These are phyloP conservation scores for Sisymbrium altissimum DNA, from an alignment of 345 rosid species.

Conservation along the genomic window DNA sequence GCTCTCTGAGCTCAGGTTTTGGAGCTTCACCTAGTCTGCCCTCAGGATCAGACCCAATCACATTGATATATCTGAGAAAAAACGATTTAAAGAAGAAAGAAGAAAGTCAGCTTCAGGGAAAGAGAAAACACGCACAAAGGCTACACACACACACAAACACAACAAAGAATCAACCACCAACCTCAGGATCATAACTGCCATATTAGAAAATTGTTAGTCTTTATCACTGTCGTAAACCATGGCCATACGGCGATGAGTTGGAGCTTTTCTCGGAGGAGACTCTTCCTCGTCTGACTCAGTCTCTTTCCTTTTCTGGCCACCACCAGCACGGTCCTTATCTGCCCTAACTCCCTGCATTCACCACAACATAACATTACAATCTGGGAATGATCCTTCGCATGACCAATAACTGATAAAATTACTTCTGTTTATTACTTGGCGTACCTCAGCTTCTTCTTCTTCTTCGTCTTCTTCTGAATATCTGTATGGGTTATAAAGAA, in stretches of 20 bases:
- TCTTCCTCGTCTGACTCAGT: constrained; percentile 93
- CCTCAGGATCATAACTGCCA: constrained; percentile 63
- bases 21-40: constrained; percentile 71
- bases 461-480: constrained; percentile 78
- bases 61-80: constrained; percentile 51
- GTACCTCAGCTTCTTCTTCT: constrained; percentile 60
- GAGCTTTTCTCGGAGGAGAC: constrained; percentile 72
- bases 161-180: constrained; percentile 15
- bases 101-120: neutral
- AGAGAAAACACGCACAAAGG: neutral
- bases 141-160: too few relatives aligned
- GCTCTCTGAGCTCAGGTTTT: constrained; percentile 51
- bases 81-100: neutral
- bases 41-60: constrained; percentile 60
- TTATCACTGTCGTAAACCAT: constrained; percentile 91
- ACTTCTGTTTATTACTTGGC: neutral
- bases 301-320: constrained; percentile 61
- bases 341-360: constrained; percentile 57
- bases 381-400: neutral
- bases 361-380: constrained; percentile 3
- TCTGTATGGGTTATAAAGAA: constrained; percentile 88
- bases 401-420: neutral
- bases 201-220: constrained; percentile 35
- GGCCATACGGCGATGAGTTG: constrained; percentile 76
- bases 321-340: constrained; percentile 51